Conservation (phyloP, 148 eudicot species). For the Pharnaceum exiguum region DNA sequence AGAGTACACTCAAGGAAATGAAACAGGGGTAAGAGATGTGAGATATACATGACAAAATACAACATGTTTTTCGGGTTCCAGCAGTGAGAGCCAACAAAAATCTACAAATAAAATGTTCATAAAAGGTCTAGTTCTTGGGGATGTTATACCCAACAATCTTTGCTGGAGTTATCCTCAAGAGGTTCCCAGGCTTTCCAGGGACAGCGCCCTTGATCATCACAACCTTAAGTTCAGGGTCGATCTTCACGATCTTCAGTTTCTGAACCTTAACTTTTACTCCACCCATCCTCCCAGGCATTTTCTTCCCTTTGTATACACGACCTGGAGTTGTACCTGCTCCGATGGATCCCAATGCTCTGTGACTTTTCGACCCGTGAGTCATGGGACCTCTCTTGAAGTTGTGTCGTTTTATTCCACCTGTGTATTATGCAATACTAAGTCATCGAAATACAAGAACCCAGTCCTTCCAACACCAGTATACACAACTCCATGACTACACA, state of each 20-base stretch:
- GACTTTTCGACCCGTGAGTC: constrained; percentile 98
- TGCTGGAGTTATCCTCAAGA: constrained; percentile 80
- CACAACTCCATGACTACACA: too few relatives aligned
- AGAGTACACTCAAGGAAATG: background rate
- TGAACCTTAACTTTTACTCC: constrained; percentile 82
- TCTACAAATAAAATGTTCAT: background rate
- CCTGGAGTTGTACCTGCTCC: constrained; percentile 99
- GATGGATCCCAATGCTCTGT: constrained; percentile 81
- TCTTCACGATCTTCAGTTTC: constrained; percentile 77
- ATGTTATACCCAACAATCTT: constrained; percentile 93
- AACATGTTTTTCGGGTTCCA: constrained; percentile 18
- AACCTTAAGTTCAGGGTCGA: constrained; percentile 70
- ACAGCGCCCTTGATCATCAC: constrained; percentile 92
- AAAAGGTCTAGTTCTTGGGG: constrained; percentile 57
- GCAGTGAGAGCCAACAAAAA: constrained; percentile 1
- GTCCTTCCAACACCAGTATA: background rate
- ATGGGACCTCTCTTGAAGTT: constrained; percentile 92
- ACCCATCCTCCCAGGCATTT: constrained; percentile 99
- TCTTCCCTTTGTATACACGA: constrained; percentile 83
- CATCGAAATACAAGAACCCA: background rate
- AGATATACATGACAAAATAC: constrained; percentile 15
- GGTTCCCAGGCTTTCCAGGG: constrained; percentile 99
- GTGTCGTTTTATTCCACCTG: constrained; percentile 95
- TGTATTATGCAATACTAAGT: background rate
- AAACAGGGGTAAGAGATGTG: background rate